phyloP scores from a whole-genome alignment of 805 yeast genomes.

The Yamadazyma olivae region DNA sequence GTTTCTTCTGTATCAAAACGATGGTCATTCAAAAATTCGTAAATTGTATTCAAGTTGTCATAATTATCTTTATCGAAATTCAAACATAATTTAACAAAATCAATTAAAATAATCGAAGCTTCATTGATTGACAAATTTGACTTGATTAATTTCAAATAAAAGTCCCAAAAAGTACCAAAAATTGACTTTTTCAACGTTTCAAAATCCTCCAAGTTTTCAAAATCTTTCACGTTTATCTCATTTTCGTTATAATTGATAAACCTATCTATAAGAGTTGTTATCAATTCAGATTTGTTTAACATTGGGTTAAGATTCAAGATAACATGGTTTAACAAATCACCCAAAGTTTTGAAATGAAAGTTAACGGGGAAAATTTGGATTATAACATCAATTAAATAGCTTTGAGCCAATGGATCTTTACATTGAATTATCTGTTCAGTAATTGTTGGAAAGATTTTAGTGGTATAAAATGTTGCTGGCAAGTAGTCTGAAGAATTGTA shows the following conservation, averaged over 20 bases:
- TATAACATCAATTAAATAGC: constrained; percentile 83
- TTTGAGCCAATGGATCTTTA: constrained; percentile 88
- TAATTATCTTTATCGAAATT: constrained; percentile 62
- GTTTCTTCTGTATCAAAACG: constrained; percentile 15
- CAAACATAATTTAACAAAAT: constrained; percentile 62
- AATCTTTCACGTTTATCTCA: constrained; percentile 9
- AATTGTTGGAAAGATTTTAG: constrained; percentile 68
- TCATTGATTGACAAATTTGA: constrained; percentile 64
- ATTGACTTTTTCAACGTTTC: constrained; percentile 19
- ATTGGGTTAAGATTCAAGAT: constrained; percentile 65
- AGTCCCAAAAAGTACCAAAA: constrained; percentile 66
- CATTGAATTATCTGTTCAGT: constrained; percentile 92
- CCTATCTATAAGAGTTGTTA: constrained; percentile 71
- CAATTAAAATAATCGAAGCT: constrained; percentile 59
- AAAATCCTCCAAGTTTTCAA: constrained; percentile 1
- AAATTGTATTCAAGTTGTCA: constrained; percentile 59
- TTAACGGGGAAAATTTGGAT: constrained; percentile 95
- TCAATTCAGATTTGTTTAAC: constrained; percentile 63
- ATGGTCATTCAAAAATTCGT: constrained; percentile 48
- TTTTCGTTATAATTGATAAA: constrained; percentile 46
- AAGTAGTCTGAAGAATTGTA: constrained; percentile 40
- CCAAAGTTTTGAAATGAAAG: constrained; percentile 76
- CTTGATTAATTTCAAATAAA: constrained; percentile 53
- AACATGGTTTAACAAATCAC: constrained; percentile 56
- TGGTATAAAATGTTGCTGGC: constrained; percentile 32